Percentiles rank a stretch among this genome's conserved stretches.
Conservation (phyloP, 257 asterid genomes). For the Eucommia ulmoides region DNA sequence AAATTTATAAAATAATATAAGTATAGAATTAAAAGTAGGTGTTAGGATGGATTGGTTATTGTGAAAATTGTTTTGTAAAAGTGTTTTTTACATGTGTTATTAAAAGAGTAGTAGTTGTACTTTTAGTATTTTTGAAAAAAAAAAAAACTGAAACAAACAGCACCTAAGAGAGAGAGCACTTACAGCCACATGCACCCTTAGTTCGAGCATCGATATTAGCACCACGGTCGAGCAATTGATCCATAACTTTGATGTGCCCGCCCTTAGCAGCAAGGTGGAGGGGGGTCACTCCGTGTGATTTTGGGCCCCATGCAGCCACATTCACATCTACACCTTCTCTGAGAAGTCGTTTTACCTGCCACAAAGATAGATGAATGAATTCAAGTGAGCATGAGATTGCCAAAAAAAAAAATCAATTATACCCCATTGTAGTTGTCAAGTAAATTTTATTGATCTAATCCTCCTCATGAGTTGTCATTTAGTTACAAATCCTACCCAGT, state of each 20-base stretch:
- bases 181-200: conserved; percentile 95
- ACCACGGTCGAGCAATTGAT: conserved; percentile 72
- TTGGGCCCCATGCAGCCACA: conserved; percentile 91
- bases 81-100: background rate
- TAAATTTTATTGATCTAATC: no score
- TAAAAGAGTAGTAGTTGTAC: no score
- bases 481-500: no score
- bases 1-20: background rate
- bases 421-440: no score
- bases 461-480: no score
- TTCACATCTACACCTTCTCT: conserved; percentile 79
- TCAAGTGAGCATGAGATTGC: no score
- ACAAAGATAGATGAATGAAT: conserved; percentile 1
- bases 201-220: conserved; percentile 95
- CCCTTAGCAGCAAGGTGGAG: conserved; percentile 99
- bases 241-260: conserved; percentile 88
- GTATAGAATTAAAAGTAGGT: background rate
- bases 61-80: no score
- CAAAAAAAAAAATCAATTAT: no score
- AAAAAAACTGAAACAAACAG: background rate
- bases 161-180: conserved; percentile 15
- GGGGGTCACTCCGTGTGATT: conserved; percentile 85
- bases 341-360: conserved; percentile 82
- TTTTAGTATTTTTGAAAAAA: background rate
- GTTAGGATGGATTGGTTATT: no score